phyloP scores from a whole-genome alignment of 768 basidiomycete species.

The Termitomyces sp. region DNA sequence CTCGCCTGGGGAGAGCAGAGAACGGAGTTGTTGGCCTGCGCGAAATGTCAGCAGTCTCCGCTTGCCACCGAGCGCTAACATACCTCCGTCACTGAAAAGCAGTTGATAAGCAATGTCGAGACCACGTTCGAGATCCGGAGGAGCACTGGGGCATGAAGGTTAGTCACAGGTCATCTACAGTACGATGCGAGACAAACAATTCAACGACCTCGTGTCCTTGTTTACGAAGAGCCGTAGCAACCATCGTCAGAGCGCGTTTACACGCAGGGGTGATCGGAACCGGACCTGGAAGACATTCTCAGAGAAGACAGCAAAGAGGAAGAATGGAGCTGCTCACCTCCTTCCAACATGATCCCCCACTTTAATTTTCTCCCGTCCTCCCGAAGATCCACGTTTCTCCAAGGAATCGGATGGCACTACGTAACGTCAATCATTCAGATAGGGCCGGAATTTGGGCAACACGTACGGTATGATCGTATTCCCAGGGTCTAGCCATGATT shows the following conservation, averaged over 20 bases:
- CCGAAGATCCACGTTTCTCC: conserved; percentile 43
- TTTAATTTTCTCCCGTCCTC: conserved; percentile 49
- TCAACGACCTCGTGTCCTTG: conserved; percentile 63
- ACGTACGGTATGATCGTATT: conserved; percentile 57
- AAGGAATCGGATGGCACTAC: conserved; percentile 48
- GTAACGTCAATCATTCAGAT: conserved; percentile 4
- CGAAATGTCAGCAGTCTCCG: conserved; percentile 1
- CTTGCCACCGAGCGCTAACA: conserved; percentile 7
- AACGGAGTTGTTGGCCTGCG: conserved; percentile 42
- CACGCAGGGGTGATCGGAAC: conserved; percentile 65
- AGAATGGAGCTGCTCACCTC: conserved; percentile 35
- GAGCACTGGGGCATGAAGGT: conserved; percentile 17
- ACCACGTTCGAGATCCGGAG: conserved; percentile 50
- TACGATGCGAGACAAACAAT: conserved; percentile 39
- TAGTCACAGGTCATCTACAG: not conserved
- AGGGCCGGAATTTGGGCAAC: not conserved
- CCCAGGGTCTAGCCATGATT: conserved; percentile 59
- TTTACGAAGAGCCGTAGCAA: conserved; percentile 47
- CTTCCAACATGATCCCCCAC: conserved; percentile 62
- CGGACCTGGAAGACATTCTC: conserved; percentile 35
- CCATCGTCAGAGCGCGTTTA: conserved; percentile 47
- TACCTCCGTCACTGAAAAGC: conserved; percentile 55
- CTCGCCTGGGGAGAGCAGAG: conserved; percentile 29
- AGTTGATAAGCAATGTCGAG: conserved; percentile 50
- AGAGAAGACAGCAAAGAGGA: not conserved